Evolutionary conservation across 352 stramenopile genomes (phyloP), one percentile per base, ranked within the genome.

Genomic region (Stramenopiles sp.): DNA sequence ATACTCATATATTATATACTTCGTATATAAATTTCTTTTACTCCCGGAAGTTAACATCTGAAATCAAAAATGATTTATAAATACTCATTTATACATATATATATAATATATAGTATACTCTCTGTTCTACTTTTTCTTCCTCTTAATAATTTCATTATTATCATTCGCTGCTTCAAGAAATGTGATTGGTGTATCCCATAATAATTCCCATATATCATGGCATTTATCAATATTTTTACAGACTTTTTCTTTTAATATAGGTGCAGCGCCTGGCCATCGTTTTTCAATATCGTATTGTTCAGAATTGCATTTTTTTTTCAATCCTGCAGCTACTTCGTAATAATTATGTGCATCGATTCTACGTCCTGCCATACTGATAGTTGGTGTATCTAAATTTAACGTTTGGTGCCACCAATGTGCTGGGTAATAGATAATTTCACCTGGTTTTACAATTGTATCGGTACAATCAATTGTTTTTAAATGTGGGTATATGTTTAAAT

Each of bases 321-420:
- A 38, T 31, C 79, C 78, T 1, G 63, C 30, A 30, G 80, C 77
- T 31, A 82, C 78, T 31, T 78, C 74, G 7, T 27, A 29, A 0
- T 23, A 78, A 30, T 82, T 82, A 20, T 6, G 53, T 4, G 6
- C 31, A 31, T 82, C 77, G 38, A 81, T 80, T 0, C 32, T 27
- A n/a, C 78, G 80, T 30, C 63, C 63, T 1, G 80, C 80, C 63
- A 82, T n/a, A 6, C 43, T 78, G 29, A 82, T 27, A 1, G 79
- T 82, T 32, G 38, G 33, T 27, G 73, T 53, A 30, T 83, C 80
- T 0, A 83, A 32, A 79, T 82, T 83, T 32, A 82, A n/a, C 32
- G 80, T 83, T 43, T 83, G 78, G 79, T 83, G 80, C 79, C 77
- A 83, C 53, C 43, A 83, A 74, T 81, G 63, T n/a, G 53, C 43